These are phyloP conservation scores for Talaromyces sp. DNA, from an alignment of 2,329 filamentous ascomycete genomes.

Conservation along the genomic window DNA sequence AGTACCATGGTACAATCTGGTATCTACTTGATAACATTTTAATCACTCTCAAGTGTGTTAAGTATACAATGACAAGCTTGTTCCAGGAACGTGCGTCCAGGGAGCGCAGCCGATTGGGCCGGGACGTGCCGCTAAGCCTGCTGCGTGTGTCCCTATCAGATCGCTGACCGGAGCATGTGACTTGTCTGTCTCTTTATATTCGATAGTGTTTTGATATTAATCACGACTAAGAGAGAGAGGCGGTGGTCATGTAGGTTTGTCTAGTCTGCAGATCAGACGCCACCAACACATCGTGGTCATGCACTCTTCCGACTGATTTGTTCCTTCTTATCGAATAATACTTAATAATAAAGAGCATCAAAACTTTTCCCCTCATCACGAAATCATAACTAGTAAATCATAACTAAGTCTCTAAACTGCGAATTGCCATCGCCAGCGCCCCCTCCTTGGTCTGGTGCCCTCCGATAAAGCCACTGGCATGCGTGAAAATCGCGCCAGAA, in stretches of 20 bases:
- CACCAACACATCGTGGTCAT: background rate
- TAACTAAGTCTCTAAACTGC: slow-evolving; percentile 25
- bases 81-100: background rate
- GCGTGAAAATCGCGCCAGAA: slow-evolving; percentile 75
- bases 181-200: background rate
- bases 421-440: slow-evolving; percentile 70
- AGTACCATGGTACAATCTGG: too few relatives aligned
- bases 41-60: background rate
- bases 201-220: background rate
- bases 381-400: background rate
- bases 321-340: background rate
- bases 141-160: background rate
- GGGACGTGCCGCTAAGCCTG: background rate
- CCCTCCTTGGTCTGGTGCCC: slow-evolving; percentile 91
- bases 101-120: background rate
- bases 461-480: slow-evolving; percentile 92
- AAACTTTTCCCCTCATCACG: background rate
- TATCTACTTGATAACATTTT: too few relatives aligned
- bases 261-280: background rate
- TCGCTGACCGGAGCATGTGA: background rate
- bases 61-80: background rate
- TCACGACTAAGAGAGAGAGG: background rate
- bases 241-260: too few relatives aligned
- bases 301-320: background rate
- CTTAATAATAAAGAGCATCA: background rate